Evolutionary conservation across 768 basidiomycete species (phyloP), one percentile per base, ranked within the genome.

Genomic region (Calocera cornea): DNA sequence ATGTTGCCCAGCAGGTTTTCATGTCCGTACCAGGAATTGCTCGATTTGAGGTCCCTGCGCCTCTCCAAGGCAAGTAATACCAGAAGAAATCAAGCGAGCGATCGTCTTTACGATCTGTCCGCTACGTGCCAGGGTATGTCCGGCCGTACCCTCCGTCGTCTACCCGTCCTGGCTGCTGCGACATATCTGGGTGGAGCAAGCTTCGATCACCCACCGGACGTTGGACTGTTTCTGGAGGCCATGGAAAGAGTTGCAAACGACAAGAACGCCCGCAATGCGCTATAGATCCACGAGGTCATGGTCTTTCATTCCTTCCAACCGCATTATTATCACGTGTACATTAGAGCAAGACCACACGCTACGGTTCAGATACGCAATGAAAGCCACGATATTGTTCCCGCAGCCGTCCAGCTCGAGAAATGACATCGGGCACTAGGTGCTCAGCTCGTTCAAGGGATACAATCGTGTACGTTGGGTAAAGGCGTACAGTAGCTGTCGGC

Each of bases 131-230:
- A 92, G 74, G 83, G 83, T n/a, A 86, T 98, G 82, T 97, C 95
- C 17, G 97, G 97, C 16, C 87, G 97, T 38, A 87, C 91, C 0
- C 82, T 99, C 14, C 86, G 97, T 14, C 86, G 94, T 7, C 81
- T 99, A n/a, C 97, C 97, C 1, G 92, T 98, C 54, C 84, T 98
- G 22, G 92, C 95, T 1, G 85, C 97, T 54, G 92, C 95, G 2
- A 82, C 85, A 8, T 87, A 92, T 74, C 86, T 97, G 64, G 83
- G 71, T 27, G 27, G 66, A n/a, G 50, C 66, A 34, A 36, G 65
- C 22, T 44, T 47, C 49, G 63, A 60, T 38, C 47, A 65, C 65
- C 41, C 34, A 1, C 29, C 49, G 19, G 41, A 41, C 65, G 82
- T 93, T 16, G 85, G 86, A 68, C 72, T 80, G 10, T 97, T 95